Conservation (phyloP, 345 rosid genomes). For the Moricandia arvensis region DNA sequence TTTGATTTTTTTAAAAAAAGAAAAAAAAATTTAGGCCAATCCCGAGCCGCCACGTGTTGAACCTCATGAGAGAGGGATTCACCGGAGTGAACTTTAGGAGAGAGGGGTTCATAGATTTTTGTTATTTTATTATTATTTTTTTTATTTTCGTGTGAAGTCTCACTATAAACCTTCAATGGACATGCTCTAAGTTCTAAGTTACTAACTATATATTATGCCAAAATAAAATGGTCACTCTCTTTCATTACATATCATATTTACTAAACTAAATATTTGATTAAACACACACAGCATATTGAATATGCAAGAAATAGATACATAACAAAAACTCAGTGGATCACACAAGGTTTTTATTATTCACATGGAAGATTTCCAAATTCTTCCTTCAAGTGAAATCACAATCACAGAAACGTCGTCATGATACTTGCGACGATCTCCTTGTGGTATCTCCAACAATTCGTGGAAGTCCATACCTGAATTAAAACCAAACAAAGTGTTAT, state of each 20-base stretch:
- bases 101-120: too few relatives aligned
- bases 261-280: background rate
- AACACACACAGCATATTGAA: background rate
- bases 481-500: background rate
- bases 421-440: conserved; percentile 83
- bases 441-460: conserved; percentile 83
- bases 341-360: conserved; percentile 25
- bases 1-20: too few relatives aligned
- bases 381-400: conserved; percentile 83
- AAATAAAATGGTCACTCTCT: background rate
- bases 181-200: too few relatives aligned
- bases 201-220: background rate
- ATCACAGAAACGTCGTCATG: conserved; percentile 92
- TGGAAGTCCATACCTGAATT: conserved; percentile 89
- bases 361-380: conserved; percentile 89
- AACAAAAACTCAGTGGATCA: background rate
- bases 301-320: background rate
- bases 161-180: too few relatives aligned
- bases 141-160: too few relatives aligned
- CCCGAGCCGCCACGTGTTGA: too few relatives aligned
- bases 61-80: too few relatives aligned
- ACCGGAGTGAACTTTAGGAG: too few relatives aligned
- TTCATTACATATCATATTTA: background rate
- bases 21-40: too few relatives aligned
- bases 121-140: too few relatives aligned